phyloP scores from a whole-genome alignment of 192 early-diverging fungal species.

The Coemansia sp. region DNA sequence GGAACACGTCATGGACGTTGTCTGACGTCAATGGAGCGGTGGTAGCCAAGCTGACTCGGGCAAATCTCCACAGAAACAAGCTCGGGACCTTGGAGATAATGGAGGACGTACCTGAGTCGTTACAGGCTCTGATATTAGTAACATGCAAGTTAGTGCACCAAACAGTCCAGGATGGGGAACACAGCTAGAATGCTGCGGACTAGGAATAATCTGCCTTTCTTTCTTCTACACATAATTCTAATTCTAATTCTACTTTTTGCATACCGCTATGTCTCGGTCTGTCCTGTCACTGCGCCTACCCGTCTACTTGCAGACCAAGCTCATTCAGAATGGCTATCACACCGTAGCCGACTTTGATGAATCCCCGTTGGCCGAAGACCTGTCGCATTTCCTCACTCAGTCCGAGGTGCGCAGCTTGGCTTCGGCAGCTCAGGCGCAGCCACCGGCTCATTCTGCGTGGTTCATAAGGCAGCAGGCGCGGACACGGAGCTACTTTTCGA shows the following conservation, averaged over 20 bases:
- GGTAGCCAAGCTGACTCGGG: constrained; percentile 8
- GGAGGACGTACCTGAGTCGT: constrained; percentile 10
- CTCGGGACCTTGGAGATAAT: constrained; percentile 7
- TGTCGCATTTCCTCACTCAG: constrained; percentile 2
- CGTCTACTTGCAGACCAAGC: not conserved
- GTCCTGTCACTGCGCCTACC: constrained; percentile 28
- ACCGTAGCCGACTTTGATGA: constrained; percentile 25
- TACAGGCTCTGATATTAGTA: constrained; percentile 4
- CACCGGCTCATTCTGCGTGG: constrained; percentile 11
- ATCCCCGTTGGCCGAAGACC: not conserved
- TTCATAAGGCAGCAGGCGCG: constrained; percentile 3
- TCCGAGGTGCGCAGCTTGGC: constrained; percentile 1
- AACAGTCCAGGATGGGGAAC: not conserved
- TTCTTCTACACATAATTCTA: not conserved
- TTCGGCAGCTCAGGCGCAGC: not conserved
- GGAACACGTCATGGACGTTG: constrained; percentile 10
- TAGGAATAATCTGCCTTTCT: not conserved
- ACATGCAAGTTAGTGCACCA: constrained; percentile 17
- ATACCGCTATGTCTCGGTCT: constrained; percentile 12
- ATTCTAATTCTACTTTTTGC: not conserved
- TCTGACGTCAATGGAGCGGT: constrained; percentile 3
- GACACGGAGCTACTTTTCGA: constrained; percentile 14
- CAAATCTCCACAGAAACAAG: not conserved
- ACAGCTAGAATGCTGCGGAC: not conserved
- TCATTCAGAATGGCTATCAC: constrained; percentile 25